phyloP scores from a whole-genome alignment of 2,329 filamentous ascomycete genomes.

The Calcarisporium arbuscula region DNA sequence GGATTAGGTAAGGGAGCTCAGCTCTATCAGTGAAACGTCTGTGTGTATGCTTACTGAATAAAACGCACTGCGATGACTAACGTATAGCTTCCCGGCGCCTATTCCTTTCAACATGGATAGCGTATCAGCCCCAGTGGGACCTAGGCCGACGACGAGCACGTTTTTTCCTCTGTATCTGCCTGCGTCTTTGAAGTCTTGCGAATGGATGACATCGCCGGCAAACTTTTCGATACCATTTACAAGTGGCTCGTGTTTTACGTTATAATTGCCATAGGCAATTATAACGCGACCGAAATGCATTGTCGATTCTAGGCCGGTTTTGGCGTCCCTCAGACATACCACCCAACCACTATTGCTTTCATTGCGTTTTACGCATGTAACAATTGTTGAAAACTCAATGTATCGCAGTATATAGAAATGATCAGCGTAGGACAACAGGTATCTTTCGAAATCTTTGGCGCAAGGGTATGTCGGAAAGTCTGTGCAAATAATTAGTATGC shows the following conservation, averaged over 20 bases:
- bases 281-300: conserved; percentile 29
- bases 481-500: conserved; percentile 4
- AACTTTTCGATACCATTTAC: conserved; percentile 33
- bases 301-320: conserved; percentile 12
- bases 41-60: conserved; percentile 20
- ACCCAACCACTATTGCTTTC: conserved; percentile 19
- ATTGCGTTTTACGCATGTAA: conserved; percentile 20
- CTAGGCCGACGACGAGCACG: conserved; percentile 40
- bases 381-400: conserved; percentile 20
- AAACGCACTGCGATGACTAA: conserved; percentile 32
- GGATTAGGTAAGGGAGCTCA: no score
- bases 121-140: conserved; percentile 26
- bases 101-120: conserved; percentile 23
- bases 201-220: conserved; percentile 32
- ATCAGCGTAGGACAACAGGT: conserved; percentile 24
- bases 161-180: conserved; percentile 31
- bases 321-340: conserved; percentile 18
- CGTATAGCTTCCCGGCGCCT: conserved; percentile 30
- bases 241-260: conserved; percentile 24
- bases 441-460: conserved; percentile 21
- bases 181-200: conserved; percentile 26
- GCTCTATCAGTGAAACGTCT: no score
- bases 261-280: conserved; percentile 27
- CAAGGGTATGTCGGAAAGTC: conserved; percentile 18
- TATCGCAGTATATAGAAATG: conserved; percentile 21